Evolutionary conservation across 495 filamentous ascomycete genomes (phyloP), one percentile per base, ranked within the genome.

Genomic region (Aspergillus sparsus): DNA sequence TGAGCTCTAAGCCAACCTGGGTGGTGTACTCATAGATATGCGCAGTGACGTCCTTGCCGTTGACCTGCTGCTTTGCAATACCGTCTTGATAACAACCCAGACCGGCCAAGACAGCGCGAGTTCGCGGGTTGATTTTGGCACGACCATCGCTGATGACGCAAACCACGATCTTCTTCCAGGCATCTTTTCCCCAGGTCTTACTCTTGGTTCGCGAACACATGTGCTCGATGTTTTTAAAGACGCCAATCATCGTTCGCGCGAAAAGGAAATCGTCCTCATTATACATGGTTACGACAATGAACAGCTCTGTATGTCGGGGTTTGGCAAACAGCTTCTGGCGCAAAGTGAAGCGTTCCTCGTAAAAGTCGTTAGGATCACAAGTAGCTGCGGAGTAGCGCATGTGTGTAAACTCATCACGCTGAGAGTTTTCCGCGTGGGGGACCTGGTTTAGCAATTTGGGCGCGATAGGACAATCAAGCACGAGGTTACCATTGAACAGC

Each of bases 21-120:
- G 92, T 95, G 13, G 95, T 99, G 75, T 99, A 99, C 77, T 99
- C 94, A 82, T 99, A 99, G 62, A 98, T 93, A 72, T 99, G 95
- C 4, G 95, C 93, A 45, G 94, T 97, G 52, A 99, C 95, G 63
- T 97, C 92, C 76, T 98, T 95, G 62, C 86, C 86, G 71, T 96
- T 98, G 71, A 99, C 95, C 72, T 96, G 90, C 68, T 97, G 92
- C 80, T 98, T 99, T 51, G 93, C 95, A 72, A 99, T 97, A 58
- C 95, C 95, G 67, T 99, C 95, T 71, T 99, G 95, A 65, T 96
- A 99, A 51, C 94, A 89, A 67, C 95, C 95, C 82, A 99, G 85
- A 79, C 85, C 95, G 7, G 95, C 92, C 53, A 99, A 73, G 32
- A 98, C 87, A 44, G 93, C 92, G 63, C 88, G 85, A 7, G 95